Conservation (phyloP, 306 rosid genomes). For the Betula pendula region DNA sequence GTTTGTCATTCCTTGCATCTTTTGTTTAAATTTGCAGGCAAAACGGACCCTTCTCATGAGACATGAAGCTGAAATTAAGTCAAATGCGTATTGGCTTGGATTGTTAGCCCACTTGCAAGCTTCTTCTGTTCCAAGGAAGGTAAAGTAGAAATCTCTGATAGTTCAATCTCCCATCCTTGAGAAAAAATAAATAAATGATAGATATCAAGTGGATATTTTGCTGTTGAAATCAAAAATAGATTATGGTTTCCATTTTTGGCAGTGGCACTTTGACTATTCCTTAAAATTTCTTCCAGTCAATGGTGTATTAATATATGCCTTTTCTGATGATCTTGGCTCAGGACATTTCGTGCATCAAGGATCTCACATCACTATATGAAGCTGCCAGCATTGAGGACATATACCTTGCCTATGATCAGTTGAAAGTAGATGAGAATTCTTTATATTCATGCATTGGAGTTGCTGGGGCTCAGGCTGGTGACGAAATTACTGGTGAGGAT, state of each 20-base stretch:
- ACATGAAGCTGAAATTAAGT: conserved; percentile 96
- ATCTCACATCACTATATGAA: conserved; percentile 72
- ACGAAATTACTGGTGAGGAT: conserved; percentile 68
- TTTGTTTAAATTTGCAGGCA: conserved; percentile 62
- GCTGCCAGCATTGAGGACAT: conserved; percentile 75
- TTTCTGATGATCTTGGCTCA: conserved; percentile 46
- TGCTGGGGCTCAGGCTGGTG: conserved; percentile 82
- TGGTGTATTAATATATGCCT: conserved; percentile 22
- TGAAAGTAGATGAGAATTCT: conserved; percentile 83
- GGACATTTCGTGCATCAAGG: conserved; percentile 96
- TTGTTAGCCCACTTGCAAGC: conserved; percentile 93
- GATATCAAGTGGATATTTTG: not conserved
- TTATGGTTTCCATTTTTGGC: conserved; percentile 9
- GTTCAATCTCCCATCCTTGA: conserved; percentile 17
- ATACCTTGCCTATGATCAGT: conserved; percentile 83
- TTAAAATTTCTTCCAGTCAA: not conserved
- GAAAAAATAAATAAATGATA: not conserved
- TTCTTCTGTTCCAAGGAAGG: conserved; percentile 96
- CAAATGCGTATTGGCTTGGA: conserved; percentile 97
- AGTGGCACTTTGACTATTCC: conserved; percentile 2
- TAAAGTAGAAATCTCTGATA: conserved; percentile 37
- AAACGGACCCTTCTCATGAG: conserved; percentile 93
- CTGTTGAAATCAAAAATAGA: conserved; percentile 20
- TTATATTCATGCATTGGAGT: conserved; percentile 85
- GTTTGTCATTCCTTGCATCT: conserved; percentile 28